Evolutionary conservation across 2,329 filamentous ascomycete genomes (phyloP), one percentile per base, ranked within the genome.

Genomic region (Aaosphaeria arxii): DNA sequence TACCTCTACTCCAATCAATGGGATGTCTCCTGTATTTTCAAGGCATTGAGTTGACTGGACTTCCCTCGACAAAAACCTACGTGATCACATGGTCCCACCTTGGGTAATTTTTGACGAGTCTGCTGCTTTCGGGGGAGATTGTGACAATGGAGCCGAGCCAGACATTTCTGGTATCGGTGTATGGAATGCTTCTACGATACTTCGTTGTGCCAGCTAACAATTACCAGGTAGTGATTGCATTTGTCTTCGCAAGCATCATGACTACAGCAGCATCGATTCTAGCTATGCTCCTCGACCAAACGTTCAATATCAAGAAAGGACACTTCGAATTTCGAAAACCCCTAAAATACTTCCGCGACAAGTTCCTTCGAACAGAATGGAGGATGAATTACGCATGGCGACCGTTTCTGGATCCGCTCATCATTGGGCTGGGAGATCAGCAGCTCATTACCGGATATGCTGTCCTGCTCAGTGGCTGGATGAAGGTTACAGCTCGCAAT

Each of bases 371-470:
- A 40, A 64, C 56, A 5, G 56, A 62, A 42, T 63, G 60, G 60
- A 65, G 61, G 50, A 61, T 53, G 43, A 53, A 63, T 13, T 65
- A 63, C 42, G 63, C 60, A 4, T 62, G 57, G 59, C 55, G 64
- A 2, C 61, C 57, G 1, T 64, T 67, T 13, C 50, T 67, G 2
- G 64, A 62, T 46, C 63, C 63, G 1, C 53, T 66, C 11, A 62
- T 66, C 29, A 65, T 68, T 40, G 60, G 61, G 0, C 46, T 66
- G 5, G 64, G 60, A 1, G 62, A 67, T 44, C 63, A 67, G 46
- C 63, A 67, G 42, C 52, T 67, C 28, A 54, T 66, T 5, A 67
- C 64, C 1, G 63, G 64, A 1, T 66, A 63, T 39, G 63, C 61
- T 5, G 58, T 67, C 4, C 45, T 68, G 13, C 46, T 68, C 9